Evolutionary conservation across 768 basidiomycete species (phyloP).

Genomic region (Podaxis sp.): DNA sequence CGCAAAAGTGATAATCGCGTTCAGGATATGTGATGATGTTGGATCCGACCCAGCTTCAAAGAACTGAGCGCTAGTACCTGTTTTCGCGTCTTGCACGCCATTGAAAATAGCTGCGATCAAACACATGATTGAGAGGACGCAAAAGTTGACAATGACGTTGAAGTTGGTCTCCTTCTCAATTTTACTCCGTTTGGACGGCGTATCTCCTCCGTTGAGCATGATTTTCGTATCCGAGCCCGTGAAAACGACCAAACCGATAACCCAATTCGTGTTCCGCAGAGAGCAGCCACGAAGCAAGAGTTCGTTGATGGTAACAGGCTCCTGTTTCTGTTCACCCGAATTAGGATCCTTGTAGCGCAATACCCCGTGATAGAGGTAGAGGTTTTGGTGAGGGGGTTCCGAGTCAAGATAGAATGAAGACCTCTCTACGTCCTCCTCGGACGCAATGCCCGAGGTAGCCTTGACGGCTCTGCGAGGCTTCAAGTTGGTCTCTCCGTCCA

Average conservation of each 20-base stretch:
- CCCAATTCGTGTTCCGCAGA: slow-evolving; percentile 87
- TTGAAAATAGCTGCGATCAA: slow-evolving; percentile 69
- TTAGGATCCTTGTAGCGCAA: slow-evolving; percentile 65
- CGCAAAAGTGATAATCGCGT: slow-evolving; percentile 89
- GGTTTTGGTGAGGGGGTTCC: slow-evolving; percentile 90
- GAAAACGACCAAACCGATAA: slow-evolving; percentile 91
- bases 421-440: slow-evolving; percentile 90
- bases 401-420: slow-evolving; percentile 87
- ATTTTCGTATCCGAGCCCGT: slow-evolving; percentile 93
- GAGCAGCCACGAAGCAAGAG: slow-evolving; percentile 89
- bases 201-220: slow-evolving; percentile 88
- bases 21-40: slow-evolving; percentile 58
- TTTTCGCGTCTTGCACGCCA: slow-evolving; percentile 63
- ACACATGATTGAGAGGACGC: slow-evolving; percentile 76
- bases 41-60: slow-evolving; percentile 72
- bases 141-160: slow-evolving; percentile 94
- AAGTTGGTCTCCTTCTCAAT: slow-evolving; percentile 99
- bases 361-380: slow-evolving; percentile 89
- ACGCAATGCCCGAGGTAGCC: slow-evolving; percentile 70
- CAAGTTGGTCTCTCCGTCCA: slow-evolving; percentile 97
- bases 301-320: slow-evolving; percentile 87
- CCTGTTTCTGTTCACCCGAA: slow-evolving; percentile 53
- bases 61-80: slow-evolving; percentile 62
- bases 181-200: slow-evolving; percentile 95
- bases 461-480: slow-evolving; percentile 79